Conservation (phyloP, 163 green algal genomes). For the Scenedesmus sp. region DNA sequence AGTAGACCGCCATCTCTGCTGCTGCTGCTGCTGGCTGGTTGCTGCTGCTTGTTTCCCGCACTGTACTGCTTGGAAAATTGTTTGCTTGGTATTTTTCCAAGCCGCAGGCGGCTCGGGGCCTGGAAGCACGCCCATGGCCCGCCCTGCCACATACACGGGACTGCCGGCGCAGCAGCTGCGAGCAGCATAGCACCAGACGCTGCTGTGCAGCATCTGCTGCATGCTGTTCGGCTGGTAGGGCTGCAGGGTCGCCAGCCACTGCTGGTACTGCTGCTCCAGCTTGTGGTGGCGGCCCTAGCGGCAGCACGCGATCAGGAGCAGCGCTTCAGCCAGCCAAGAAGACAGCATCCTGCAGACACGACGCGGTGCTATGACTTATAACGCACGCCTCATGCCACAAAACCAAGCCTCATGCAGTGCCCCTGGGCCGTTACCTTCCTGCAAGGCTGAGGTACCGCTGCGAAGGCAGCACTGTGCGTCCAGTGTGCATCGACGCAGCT, state of each 20-base stretch:
- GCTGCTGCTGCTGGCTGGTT: conserved; percentile 13
- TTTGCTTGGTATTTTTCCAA: neutral
- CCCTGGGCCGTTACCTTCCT: conserved; percentile 26
- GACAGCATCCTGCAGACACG: no score
- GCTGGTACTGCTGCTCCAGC: conserved; percentile 53
- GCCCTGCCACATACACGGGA: conserved; percentile 31
- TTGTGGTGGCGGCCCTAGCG: conserved; percentile 52
- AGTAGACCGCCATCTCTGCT: neutral
- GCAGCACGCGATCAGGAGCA: neutral
- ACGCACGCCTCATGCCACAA: neutral
- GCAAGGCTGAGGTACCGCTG: conserved; percentile 61
- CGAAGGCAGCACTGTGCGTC: conserved; percentile 43
- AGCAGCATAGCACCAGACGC: conserved; percentile 31
- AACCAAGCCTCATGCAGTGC: neutral
- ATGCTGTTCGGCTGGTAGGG: conserved; percentile 49
- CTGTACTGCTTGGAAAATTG: no score
- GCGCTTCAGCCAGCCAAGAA: no score
- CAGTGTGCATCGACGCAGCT: conserved; percentile 28
- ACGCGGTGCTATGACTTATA: no score
- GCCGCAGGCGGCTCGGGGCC: neutral
- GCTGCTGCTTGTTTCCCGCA: conserved; percentile 3
- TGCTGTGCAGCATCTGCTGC: neutral
- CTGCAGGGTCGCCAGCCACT: conserved; percentile 52
- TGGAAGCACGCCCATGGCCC: conserved; percentile 18
- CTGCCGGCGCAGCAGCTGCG: conserved; percentile 27